Evolutionary conservation across 2,329 filamentous ascomycete species (phyloP), one percentile per base, ranked within the genome.

Genomic region (Trichoderma hamatum): DNA sequence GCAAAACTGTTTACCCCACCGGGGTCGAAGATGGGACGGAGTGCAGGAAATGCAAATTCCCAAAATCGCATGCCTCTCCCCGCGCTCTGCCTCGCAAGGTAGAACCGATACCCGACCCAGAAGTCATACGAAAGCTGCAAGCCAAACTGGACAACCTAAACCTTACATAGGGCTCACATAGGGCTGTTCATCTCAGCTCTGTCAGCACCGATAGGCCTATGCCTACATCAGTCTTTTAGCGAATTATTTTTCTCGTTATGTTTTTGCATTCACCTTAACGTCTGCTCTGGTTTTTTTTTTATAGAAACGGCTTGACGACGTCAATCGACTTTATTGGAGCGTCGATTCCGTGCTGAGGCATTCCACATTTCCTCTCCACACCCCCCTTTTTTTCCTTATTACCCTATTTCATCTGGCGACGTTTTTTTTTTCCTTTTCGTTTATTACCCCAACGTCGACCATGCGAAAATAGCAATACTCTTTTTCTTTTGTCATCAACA

Each of bases 91-190:
- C 88, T 16, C 86, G 84, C 72, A 89, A 86, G 75, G 83, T 88
- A 32, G 87, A 90, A 67, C 86, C 86, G 0, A 83, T 86, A 73
- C 87, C 86, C 2, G 88, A 92, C 74, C 87, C 88, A 0, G 86
- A 87, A 13, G 78, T 91, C 6, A 74, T 91, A 66, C 84, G 83
- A 74, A 82, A 81, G 59, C 80, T 92, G 24, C 85, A 90, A 72
- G 84, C 81, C 62, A 89, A 85, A 71, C 78, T 91, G 61, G 81
- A 82, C 63, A 76, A 74, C 30, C 72, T 86, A 69, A 81, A 80
- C 69, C 75, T 83, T 63, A 71, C 75, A 72, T 79, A 73, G 58
- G 6, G 24, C 16, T 83, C 64, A 71, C 75, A 72, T 79, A 73
- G 58, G 6, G 24, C 16, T 62, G 28, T 39, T 19, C 30, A 24